Percentiles rank a stretch among this genome's conserved stretches.
Evolutionary conservation across 331 rosid species (phyloP).

Genomic region (Pyrus hybrid): DNA sequence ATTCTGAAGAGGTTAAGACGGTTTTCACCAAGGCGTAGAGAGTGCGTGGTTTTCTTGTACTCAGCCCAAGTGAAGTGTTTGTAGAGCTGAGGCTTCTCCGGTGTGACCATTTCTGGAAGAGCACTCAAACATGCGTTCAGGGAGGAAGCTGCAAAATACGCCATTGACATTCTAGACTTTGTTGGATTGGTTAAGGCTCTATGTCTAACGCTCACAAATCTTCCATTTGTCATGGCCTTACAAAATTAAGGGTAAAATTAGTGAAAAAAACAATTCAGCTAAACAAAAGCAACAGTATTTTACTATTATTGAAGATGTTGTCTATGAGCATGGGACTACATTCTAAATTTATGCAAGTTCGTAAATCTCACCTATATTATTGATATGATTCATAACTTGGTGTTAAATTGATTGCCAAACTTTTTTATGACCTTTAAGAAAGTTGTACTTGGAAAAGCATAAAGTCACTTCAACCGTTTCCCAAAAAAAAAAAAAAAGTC

Average conservation of each 20-base stretch:
- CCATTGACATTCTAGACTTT: slow-evolving; percentile 64
- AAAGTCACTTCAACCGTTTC: neutral
- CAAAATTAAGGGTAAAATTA: neutral
- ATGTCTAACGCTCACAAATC: slow-evolving; percentile 74
- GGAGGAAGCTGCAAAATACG: slow-evolving; percentile 74
- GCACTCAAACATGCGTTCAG: slow-evolving; percentile 40
- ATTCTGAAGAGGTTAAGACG: slow-evolving; percentile 57
- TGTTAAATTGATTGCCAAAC: neutral
- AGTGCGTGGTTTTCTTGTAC: slow-evolving; percentile 59
- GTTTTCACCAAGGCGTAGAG: slow-evolving; percentile 54
- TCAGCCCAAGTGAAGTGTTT: slow-evolving; percentile 85
- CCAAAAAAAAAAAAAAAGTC: too few species aligned
- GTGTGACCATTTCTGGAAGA: slow-evolving; percentile 46
- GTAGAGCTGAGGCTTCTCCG: slow-evolving; percentile 41
- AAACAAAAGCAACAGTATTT: too few species aligned
- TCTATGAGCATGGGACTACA: too few species aligned
- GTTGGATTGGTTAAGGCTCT: slow-evolving; percentile 53
- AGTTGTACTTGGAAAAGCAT: neutral
- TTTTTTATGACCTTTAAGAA: neutral
- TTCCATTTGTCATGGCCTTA: slow-evolving; percentile 88
- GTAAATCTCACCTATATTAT: too few species aligned
- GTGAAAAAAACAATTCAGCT: neutral
- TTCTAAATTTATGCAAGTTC: too few species aligned
- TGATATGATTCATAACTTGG: neutral
- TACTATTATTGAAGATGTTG: too few species aligned